These are phyloP conservation scores for Trametes versicolor DNA, from an alignment of 1,284 basidiomycete species.

Conservation along the genomic window DNA sequence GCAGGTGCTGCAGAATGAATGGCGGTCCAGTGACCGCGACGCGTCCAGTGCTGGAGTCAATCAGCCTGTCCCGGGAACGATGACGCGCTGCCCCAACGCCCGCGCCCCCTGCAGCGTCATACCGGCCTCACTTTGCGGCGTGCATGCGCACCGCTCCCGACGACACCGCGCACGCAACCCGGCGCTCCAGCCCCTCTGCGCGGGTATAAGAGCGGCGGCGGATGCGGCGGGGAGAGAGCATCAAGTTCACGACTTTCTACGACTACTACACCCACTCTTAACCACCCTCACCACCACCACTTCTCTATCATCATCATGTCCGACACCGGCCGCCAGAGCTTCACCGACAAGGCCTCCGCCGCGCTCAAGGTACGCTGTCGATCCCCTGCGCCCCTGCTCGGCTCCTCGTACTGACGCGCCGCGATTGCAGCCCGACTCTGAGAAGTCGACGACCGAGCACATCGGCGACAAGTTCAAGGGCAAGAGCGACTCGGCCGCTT, in stretches of 20 bases:
- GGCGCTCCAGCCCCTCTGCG: background rate
- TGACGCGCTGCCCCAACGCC: slow-evolving; percentile 23
- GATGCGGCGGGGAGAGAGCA: background rate
- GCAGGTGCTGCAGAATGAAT: slow-evolving; percentile 12
- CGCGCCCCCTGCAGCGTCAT: slow-evolving; percentile 16
- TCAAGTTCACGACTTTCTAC: slow-evolving; percentile 14
- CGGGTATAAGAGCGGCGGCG: slow-evolving; percentile 16
- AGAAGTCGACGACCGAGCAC: slow-evolving; percentile 51
- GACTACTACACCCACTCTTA: slow-evolving; percentile 1
- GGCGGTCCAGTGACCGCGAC: slow-evolving; percentile 25
- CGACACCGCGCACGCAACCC: background rate
- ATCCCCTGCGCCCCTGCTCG: slow-evolving; percentile 9
- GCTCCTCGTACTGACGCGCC: background rate
- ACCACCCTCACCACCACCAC: slow-evolving; percentile 9
- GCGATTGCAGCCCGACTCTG: slow-evolving; percentile 43
- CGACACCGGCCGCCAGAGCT: slow-evolving; percentile 52
- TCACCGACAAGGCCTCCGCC: slow-evolving; percentile 53
- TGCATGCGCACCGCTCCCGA: background rate
- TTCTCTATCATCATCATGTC: slow-evolving; percentile 44
- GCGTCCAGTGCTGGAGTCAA: slow-evolving; percentile 10
- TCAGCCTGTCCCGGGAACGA: background rate
- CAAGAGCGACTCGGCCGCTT: slow-evolving; percentile 44
- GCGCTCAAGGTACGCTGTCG: slow-evolving; percentile 45
- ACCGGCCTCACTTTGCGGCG: slow-evolving; percentile 17
- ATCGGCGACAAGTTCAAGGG: slow-evolving; percentile 49